Base-by-base conservation (phyloP, 116 monocot genomes). In the Iris pallida region DNA sequence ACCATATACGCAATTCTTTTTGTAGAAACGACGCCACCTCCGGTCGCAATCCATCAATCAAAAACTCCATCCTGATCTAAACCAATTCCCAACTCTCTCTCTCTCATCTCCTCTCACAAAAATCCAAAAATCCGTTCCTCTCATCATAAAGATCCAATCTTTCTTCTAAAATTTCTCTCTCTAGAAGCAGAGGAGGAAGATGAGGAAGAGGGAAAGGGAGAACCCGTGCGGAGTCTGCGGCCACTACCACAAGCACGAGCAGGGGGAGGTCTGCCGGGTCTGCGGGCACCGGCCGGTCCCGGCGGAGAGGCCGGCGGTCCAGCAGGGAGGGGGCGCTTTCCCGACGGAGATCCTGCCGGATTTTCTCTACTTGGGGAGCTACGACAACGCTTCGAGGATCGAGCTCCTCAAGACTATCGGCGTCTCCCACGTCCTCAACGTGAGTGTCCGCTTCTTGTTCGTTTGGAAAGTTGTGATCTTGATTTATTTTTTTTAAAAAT, bases 151-250 rank as follows among this genome's bases (percentile, higher is more conserved):
- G 30, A 30, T 1, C 30, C 30, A 30, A 30, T 30, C 3, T 30
- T 30, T 30, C 30, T 30, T n/a, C n/a, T n/a, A n/a, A n/a, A 30
- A 30, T 1, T 30, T 30, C 30, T 30, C 30, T 30, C 30, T 58
- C 58, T 58, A 58, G 58, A 19, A 19, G 16, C 19, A 18, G 19
- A 19, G 20, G 16, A 5, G 5, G 19, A 17, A 30, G 78, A 90
- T 91, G 95, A 88, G 95, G 88, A 95, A 95, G 86, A 66, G 94
- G 66, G 94, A 88, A 80, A 81, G 95, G 70, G 95, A 95, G 84
- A 91, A 91, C 71, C 95, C 95, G 11, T 95, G 91, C 74, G 88
- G 79, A 3, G 86, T 95, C 17, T 95, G 95, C 69, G 90, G 95
- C 40, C 95, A 95, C 75, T 88, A 88, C 71, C 94, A 94, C 86